Evolutionary conservation across 2,329 filamentous ascomycete genomes (phyloP).

Genomic region (Talaromyces rugulosus): DNA sequence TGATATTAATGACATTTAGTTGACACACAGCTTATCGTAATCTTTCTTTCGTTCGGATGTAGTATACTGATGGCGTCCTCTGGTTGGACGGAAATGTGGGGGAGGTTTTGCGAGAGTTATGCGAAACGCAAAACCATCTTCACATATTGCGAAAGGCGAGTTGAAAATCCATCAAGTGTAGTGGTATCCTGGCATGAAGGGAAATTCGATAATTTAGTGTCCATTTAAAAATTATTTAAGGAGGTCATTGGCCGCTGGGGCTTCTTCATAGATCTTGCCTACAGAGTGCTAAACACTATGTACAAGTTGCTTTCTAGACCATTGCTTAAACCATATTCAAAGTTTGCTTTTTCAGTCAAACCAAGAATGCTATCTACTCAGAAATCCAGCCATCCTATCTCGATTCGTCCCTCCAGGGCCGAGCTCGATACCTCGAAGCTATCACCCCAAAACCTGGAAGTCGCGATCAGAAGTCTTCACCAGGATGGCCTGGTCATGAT

Average conservation of each 20-base stretch:
- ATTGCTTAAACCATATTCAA: neutral
- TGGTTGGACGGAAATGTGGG: neutral
- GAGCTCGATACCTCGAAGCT: conserved; percentile 42
- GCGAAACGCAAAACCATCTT: neutral
- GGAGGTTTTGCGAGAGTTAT: neutral
- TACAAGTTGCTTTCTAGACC: neutral
- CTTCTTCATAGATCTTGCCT: neutral
- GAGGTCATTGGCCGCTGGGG: neutral
- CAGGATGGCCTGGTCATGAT: conserved; percentile 56
- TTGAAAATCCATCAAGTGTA: neutral
- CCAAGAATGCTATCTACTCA: neutral
- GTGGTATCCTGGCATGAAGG: neutral
- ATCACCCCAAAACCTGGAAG: conserved; percentile 50
- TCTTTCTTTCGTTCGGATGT: neutral
- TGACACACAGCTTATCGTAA: too few relatives aligned
- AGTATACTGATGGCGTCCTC: neutral
- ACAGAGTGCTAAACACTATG: neutral
- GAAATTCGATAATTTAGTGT: neutral
- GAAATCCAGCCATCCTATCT: conserved; percentile 20
- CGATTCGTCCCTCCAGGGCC: conserved; percentile 35
- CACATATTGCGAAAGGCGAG: neutral
- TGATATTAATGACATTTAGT: too few relatives aligned
- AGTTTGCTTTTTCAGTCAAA: neutral
- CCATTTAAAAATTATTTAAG: neutral
- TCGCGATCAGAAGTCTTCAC: conserved; percentile 50